A percentile compares a stretch with the other conserved stretches of the same genome.
Conservation (phyloP, 208 protist species). For the Paratrypanosoma confusum region DNA sequence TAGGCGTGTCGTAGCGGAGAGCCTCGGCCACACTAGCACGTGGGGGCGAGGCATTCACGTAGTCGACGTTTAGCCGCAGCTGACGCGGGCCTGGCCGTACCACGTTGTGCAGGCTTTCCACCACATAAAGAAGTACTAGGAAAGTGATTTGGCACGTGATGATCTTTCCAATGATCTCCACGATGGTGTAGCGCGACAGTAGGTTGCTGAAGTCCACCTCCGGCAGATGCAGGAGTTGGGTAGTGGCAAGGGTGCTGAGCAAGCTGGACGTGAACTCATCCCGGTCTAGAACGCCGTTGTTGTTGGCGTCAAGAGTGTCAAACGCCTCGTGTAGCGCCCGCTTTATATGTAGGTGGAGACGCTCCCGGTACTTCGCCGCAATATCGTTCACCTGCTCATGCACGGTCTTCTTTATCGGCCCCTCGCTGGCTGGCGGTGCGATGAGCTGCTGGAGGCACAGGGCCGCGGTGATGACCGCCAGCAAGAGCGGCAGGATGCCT, state of each 20-base stretch:
- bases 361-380: too few species aligned
- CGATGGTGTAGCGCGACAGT: slow-evolving; percentile 11
- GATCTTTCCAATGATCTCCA: slow-evolving; percentile 9
- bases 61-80: slow-evolving; percentile 45
- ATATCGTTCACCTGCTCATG: too few species aligned
- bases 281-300: slow-evolving; percentile 12
- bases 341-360: too few species aligned
- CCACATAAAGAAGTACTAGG: slow-evolving; percentile 16
- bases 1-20: slow-evolving; percentile 67
- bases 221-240: slow-evolving; percentile 1
- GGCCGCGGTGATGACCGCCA: too few species aligned
- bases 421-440: too few species aligned
- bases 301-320: slow-evolving; percentile 14
- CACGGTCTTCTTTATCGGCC: too few species aligned
- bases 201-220: slow-evolving; percentile 1
- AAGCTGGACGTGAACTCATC: slow-evolving; percentile 8
- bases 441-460: too few species aligned
- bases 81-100: slow-evolving; percentile 19
- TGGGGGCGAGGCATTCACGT: slow-evolving; percentile 36
- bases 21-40: slow-evolving; percentile 43
- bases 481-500: too few species aligned
- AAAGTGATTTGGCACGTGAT: slow-evolving; percentile 12
- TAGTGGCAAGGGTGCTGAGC: not conserved
- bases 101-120: slow-evolving; percentile 32
- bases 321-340: slow-evolving; percentile 8